Evolutionary conservation across 2,329 filamentous ascomycete genomes (phyloP), one percentile per base, ranked within the genome.

Genomic region (Diaporthe batatas): DNA sequence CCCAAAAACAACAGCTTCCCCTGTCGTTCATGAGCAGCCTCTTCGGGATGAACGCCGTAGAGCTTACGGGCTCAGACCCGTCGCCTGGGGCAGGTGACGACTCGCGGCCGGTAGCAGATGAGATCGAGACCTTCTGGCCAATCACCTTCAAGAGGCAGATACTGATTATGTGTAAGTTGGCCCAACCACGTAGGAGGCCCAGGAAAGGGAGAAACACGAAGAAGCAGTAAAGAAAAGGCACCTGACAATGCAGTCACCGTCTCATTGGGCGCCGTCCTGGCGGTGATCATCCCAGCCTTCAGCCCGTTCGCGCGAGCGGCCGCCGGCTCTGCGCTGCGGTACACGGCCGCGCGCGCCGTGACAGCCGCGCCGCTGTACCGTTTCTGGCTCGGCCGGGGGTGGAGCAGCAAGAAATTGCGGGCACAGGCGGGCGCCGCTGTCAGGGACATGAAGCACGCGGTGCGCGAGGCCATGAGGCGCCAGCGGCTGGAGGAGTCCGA

Each of bases 1-100:
- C 18, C 21, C 29, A 2, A n/a, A n/a, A 5, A 0, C 4, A 3
- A 3, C 49, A 81, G 82, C 75, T 83, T 1, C 82, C 82, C 0
- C 73, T 84, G 0, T 81, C 81, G 0, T 84, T 83, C 75, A 79
- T 83, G 69, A 78, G 82, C 0, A 79, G 78, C 25, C 74, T 84
- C 12, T 84, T 84, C 47, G 83, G 82, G 0, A 83, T 84, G 82
- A 83, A 83, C 71, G 65, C 65, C 23, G 71, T 85, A 74, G 65
- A 76, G 64, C 69, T 74, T 4, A 73, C 71, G 12, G 71, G 68
- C 5, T 14, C 16, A 10, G 64, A 69, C 34, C 65, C 65, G 18
- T 54, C 54, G 1, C 71, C 71, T 0, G 58, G 51, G 21, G 58
- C 55, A 11, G 29, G 53, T 25, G 53, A 59, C 32, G 34, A 68